Evolutionary conservation across 1,139 yeast genomes (phyloP).

Genomic region (Arxiozyma slooffiae): DNA sequence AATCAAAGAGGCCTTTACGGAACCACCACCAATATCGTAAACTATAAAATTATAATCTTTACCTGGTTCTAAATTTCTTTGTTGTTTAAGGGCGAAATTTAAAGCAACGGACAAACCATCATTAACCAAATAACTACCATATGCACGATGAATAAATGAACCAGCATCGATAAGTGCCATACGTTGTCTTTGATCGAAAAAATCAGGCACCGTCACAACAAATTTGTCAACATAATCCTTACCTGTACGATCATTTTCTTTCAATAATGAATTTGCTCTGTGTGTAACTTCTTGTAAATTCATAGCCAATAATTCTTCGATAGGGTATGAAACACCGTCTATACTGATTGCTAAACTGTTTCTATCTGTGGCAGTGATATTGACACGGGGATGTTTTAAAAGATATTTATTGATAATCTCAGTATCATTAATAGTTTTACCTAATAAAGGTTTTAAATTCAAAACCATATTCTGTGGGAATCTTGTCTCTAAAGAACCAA

Average conservation of each 20-base stretch:
- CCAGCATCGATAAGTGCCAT: constrained; percentile 62
- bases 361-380: constrained; percentile 41
- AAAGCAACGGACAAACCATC: constrained; percentile 89
- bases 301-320: constrained; percentile 88
- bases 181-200: constrained; percentile 55
- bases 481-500: constrained; percentile 59
- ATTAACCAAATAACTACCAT: constrained; percentile 63
- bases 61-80: constrained; percentile 32
- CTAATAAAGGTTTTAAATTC: constrained; percentile 62
- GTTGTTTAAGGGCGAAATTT: constrained; percentile 46
- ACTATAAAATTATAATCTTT: constrained; percentile 55
- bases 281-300: constrained; percentile 52
- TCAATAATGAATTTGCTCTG: constrained; percentile 50
- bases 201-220: constrained; percentile 64
- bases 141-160: constrained; percentile 26
- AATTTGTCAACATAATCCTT: constrained; percentile 47
- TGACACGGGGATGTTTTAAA: constrained; percentile 52
- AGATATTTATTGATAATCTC: constrained; percentile 39
- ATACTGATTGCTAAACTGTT: constrained; percentile 49
- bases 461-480: constrained; percentile 64
- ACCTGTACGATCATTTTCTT: constrained; percentile 35
- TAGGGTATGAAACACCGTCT: constrained; percentile 40
- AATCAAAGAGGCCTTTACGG: constrained; percentile 76
- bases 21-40: constrained; percentile 90
- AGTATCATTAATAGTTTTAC: constrained; percentile 47